Percentiles rank a stretch among this genome's conserved stretches.
Conservation (phyloP, 2,329 filamentous ascomycete genomes). For the Hymenoscyphus scutula region DNA sequence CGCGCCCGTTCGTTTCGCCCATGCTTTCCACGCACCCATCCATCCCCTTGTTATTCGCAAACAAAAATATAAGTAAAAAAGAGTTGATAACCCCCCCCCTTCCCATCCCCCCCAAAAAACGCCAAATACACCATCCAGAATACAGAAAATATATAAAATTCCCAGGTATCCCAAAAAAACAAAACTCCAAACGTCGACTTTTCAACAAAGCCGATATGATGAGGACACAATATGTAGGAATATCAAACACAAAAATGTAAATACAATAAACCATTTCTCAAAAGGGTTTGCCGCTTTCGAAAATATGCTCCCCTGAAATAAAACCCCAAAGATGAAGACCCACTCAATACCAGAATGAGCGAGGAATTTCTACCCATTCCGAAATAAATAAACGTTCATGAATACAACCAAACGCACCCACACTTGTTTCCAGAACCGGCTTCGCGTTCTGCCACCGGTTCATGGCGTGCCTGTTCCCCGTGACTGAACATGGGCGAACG, state of each 20-base stretch:
- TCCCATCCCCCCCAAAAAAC: not conserved
- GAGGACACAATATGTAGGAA: not conserved
- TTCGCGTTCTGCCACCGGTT: not conserved
- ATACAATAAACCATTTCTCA: slow-evolving; percentile 1
- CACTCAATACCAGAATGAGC: not conserved
- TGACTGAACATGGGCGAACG: not conserved
- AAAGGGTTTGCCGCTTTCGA: not conserved
- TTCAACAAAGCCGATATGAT: not conserved
- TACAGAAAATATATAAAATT: not conserved
- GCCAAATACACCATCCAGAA: not conserved
- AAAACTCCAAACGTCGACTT: not conserved
- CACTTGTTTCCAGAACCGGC: slow-evolving; percentile 7
- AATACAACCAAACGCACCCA: slow-evolving; percentile 15
- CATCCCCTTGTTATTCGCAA: too few species aligned
- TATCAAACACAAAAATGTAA: not conserved
- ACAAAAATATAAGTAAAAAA: too few species aligned
- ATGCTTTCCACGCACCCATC: too few species aligned
- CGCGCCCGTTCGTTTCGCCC: too few species aligned
- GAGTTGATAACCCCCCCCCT: not conserved
- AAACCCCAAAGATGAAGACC: not conserved
- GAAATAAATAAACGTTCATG: slow-evolving; percentile 1
- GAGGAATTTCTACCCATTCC: not conserved
- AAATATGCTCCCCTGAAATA: not conserved
- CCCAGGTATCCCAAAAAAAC: slow-evolving; percentile 1
- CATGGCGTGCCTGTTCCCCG: slow-evolving; percentile 1